Evolutionary conservation across 2,329 filamentous ascomycete genomes (phyloP), one percentile per base, ranked within the genome.

Genomic region (Aspergillus fructus): DNA sequence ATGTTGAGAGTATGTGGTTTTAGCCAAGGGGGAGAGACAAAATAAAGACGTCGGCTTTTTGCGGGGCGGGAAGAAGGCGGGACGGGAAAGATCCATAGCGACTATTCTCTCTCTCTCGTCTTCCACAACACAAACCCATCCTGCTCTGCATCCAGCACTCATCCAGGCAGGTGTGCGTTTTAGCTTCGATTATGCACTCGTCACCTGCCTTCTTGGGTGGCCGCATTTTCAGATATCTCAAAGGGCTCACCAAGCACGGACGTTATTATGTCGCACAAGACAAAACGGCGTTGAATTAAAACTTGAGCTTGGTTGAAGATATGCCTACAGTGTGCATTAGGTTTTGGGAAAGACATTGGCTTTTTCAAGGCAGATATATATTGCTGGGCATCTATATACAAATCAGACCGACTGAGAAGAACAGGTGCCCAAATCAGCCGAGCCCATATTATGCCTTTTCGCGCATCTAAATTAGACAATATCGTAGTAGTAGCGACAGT

Each of bases 401-500:
- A 55, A 24, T 30, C 24, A 23, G 24, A 30, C 43, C 23, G 43
- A 23, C 15, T 34, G 39, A 43, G 46, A n/a, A 23, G 23, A 39
- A 23, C 19, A 42, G n/a, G 7, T 13, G 45, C 30, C 27, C 27
- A 30, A 30, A 11, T 37, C 46, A 42, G 46, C 37, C 27, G 13
- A 30, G 27, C 39, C 53, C 46, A 49, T 46, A 49, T 57, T 54
- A 55, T 46, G 19, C 42, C 17, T 42, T 42, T 41, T 53, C 53
- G 54, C 55, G 53, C 30, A 50, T 60, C 48, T 63, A 53, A 49
- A 64, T 64, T 64, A 64, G 62, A 63, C 59, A 64, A 64, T 64
- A 62, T 57, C 62, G 59, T 61, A 61, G 47, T 59, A 59, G 61
- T 63, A 64, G 62, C 61, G 59, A 64, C 61, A 59, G 59, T 64